Conservation (phyloP, 2,329 filamentous ascomycete species). For the Didymella exigua region DNA sequence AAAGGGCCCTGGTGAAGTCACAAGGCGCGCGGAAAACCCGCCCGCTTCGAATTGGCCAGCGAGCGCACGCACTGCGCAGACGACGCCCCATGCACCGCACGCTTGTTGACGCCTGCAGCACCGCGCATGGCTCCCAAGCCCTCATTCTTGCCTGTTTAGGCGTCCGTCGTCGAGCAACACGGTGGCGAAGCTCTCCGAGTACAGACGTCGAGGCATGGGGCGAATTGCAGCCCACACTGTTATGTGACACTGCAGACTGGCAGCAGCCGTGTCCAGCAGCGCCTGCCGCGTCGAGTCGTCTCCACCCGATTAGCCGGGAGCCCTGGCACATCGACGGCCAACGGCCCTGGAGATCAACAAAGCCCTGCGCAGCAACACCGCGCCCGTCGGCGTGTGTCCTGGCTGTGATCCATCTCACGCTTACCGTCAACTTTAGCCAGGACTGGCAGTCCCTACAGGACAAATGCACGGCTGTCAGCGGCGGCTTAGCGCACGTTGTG, state of each 20-base stretch:
- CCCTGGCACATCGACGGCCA: slow-evolving; percentile 5
- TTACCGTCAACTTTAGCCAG: slow-evolving; percentile 2
- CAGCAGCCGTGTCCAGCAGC: background rate
- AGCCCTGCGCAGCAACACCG: slow-evolving; percentile 1
- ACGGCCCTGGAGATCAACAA: background rate
- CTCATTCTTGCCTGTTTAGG: slow-evolving; percentile 24
- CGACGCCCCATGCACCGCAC: background rate
- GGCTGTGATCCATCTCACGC: slow-evolving; percentile 10
- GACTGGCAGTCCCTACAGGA: background rate
- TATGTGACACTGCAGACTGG: slow-evolving; percentile 1
- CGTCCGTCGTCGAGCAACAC: slow-evolving; percentile 4
- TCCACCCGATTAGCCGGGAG: slow-evolving; percentile 9
- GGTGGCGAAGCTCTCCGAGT: slow-evolving; percentile 16
- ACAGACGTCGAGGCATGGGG: slow-evolving; percentile 7
- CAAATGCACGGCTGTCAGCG: slow-evolving; percentile 7
- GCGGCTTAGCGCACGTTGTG: slow-evolving; percentile 11
- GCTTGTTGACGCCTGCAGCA: slow-evolving; percentile 8
- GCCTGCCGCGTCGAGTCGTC: background rate
- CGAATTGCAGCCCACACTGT: background rate
- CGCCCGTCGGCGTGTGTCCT: background rate
- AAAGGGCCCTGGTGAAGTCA: slow-evolving; percentile 10
- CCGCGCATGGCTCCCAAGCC: slow-evolving; percentile 8
- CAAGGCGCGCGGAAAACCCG: background rate
- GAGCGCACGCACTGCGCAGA: background rate
- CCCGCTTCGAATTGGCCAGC: background rate